phyloP scores from a whole-genome alignment of 208 protist species.

The Crithidia sp. region DNA sequence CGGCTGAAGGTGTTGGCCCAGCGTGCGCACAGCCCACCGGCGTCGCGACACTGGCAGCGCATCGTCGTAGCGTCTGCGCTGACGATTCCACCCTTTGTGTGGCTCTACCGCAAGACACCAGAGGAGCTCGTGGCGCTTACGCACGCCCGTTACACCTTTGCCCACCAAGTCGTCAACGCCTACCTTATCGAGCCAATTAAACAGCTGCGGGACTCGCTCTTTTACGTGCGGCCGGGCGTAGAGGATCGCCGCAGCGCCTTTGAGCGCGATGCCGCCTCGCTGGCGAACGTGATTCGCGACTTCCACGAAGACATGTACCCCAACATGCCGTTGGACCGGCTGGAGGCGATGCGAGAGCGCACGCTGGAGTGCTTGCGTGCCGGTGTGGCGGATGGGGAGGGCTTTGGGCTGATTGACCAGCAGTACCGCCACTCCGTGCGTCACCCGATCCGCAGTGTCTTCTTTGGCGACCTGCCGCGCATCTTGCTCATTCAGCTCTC shows the following conservation, averaged over 20 bases:
- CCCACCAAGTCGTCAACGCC: constrained; percentile 36
- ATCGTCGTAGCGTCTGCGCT: constrained; percentile 30
- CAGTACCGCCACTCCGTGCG: constrained; percentile 70
- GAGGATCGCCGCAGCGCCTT: constrained; percentile 60
- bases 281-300: constrained; percentile 83
- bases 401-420: constrained; percentile 60
- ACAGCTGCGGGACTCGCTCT: constrained; percentile 58
- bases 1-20: constrained; percentile 37
- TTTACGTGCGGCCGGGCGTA: constrained; percentile 64
- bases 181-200: constrained; percentile 57
- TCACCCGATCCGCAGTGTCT: constrained; percentile 61
- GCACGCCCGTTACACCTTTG: constrained; percentile 9
- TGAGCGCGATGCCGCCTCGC: constrained; percentile 58
- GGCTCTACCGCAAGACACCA: constrained; percentile 48
- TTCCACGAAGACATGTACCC: constrained; percentile 81
- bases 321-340: constrained; percentile 31
- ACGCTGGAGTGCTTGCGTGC: constrained; percentile 48
- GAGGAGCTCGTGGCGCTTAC: constrained; percentile 35
- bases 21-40: constrained; percentile 41
- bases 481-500: constrained; percentile 78
- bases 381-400: constrained; percentile 63
- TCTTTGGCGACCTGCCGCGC: constrained; percentile 76
- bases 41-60: constrained; percentile 51
- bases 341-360: constrained; percentile 47
- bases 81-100: constrained; percentile 41